Evolutionary conservation across 2,329 filamentous ascomycete genomes (phyloP).

Genomic region (Xylaria sp.): DNA sequence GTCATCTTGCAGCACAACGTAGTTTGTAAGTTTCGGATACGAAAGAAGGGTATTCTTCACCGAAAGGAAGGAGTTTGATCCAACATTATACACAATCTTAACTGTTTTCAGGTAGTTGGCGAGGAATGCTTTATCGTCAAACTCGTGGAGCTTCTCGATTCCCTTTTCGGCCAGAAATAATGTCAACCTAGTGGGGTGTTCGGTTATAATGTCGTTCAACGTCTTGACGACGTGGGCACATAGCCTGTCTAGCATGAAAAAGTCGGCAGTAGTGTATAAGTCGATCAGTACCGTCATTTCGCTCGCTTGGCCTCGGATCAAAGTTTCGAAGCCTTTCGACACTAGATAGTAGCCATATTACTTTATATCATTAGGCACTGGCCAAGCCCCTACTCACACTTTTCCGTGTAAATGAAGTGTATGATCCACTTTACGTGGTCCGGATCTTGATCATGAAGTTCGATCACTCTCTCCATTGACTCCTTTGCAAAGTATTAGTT

Average conservation of each 20-base stretch:
- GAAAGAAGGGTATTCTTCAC: not conserved
- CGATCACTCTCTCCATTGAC: not conserved
- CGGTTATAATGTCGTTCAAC: not conserved
- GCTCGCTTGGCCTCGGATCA: not conserved
- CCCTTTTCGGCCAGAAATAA: not conserved
- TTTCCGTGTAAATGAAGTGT: constrained; percentile 16
- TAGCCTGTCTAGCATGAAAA: not conserved
- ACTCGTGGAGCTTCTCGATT: not conserved
- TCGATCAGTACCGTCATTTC: not conserved
- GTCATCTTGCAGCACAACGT: not conserved
- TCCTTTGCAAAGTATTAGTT: not conserved
- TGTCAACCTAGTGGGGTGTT: not conserved
- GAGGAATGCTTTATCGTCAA: not conserved
- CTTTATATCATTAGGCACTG: not conserved
- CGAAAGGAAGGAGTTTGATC: not conserved
- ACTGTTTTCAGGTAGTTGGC: not conserved
- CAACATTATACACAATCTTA: not conserved
- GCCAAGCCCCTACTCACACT: not conserved
- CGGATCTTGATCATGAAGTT: constrained; percentile 6
- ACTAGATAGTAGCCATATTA: not conserved
- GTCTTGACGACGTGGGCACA: not conserved
- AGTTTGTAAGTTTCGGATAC: not conserved
- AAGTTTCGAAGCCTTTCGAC: not conserved
- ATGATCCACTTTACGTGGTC: constrained; percentile 9
- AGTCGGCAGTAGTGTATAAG: not conserved